Evolutionary conservation across 352 stramenopile genomes (phyloP), one percentile per base, ranked within the genome.

Genomic region (Phytophthora cryptogea): DNA sequence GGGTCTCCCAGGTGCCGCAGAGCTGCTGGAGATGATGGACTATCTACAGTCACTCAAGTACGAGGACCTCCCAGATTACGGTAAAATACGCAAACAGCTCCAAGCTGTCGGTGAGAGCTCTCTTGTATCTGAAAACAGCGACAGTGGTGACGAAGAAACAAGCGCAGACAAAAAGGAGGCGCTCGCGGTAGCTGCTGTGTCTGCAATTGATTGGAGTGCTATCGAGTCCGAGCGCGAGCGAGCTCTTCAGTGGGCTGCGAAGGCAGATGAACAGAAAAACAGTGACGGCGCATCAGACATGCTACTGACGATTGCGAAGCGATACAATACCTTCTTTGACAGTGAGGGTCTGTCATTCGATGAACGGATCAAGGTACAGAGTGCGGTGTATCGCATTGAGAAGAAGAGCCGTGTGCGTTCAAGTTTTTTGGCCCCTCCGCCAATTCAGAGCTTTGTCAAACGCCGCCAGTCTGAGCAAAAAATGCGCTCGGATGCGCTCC

Each of bases 371-470:
- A 63, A 66, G 6, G 73, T 95, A 0, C 85, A 95, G 40, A 67
- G 78, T 46, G 68, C 65, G 10, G 78, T 95, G 16, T 92, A 86
- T 63, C 60, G 71, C 36, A 74, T 95, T 8, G 86, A 95, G 51
- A 80, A 75, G 13, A 83, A 80, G 33, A 50, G 81, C 1, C 72
- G 78, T 14, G 69, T 66, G 10, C 62, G 58, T 14, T 55, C 64
- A 1, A 80, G 63, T 33, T 67, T 80, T 32, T 67, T 86, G 11
- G 75, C 76, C 4, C 86, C 86, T 35, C 85, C 85, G n/a, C 79
- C 76, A 11, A 94, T 95, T 58, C 81, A 95, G 43, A 94, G 84
- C 52, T 95, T 94, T 56, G 72, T 86, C 16, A 90, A 92, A 43
- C 77, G 85, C 8, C 74, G 83, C 41, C 66, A 83, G 23, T 91